These are phyloP conservation scores for Bipolaris gigantea DNA, from an alignment of 2,329 filamentous ascomycete genomes.

Conservation along the genomic window DNA sequence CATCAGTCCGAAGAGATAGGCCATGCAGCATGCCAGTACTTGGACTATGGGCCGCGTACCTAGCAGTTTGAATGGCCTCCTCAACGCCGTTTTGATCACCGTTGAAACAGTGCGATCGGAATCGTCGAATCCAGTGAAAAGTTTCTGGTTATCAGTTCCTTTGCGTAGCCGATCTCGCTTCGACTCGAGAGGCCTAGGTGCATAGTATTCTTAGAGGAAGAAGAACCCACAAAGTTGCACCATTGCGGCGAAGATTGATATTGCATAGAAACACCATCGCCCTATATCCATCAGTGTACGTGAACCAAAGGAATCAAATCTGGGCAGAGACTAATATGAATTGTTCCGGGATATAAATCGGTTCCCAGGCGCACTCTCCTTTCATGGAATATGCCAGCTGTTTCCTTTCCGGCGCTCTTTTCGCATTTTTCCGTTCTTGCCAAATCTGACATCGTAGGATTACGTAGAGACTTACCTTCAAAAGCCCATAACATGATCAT, in stretches of 20 bases:
- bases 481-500: too few species aligned
- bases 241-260: conserved; percentile 62
- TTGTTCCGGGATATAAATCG: conserved; percentile 62
- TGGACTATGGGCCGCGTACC: conserved; percentile 64
- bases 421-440: too few species aligned
- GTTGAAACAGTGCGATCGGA: conserved; percentile 40
- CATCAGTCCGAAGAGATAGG: conserved; percentile 63
- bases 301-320: too few species aligned
- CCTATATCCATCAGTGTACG: background rate
- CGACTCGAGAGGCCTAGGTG: conserved; percentile 61
- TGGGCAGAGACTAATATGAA: conserved; percentile 52
- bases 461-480: too few species aligned
- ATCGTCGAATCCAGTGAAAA: conserved; percentile 56
- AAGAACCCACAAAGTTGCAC: conserved; percentile 65
- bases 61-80: conserved; percentile 61
- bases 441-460: too few species aligned
- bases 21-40: conserved; percentile 58
- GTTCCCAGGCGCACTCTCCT: too few species aligned
- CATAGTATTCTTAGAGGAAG: conserved; percentile 67
- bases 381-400: too few species aligned
- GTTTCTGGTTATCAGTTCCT: conserved; percentile 62
- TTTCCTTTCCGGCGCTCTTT: too few species aligned
- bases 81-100: conserved; percentile 46
- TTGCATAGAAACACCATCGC: conserved; percentile 74
- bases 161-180: conserved; percentile 62